Base-by-base conservation (phyloP, 805 yeast species). In the Candida palmyrensis region DNA sequence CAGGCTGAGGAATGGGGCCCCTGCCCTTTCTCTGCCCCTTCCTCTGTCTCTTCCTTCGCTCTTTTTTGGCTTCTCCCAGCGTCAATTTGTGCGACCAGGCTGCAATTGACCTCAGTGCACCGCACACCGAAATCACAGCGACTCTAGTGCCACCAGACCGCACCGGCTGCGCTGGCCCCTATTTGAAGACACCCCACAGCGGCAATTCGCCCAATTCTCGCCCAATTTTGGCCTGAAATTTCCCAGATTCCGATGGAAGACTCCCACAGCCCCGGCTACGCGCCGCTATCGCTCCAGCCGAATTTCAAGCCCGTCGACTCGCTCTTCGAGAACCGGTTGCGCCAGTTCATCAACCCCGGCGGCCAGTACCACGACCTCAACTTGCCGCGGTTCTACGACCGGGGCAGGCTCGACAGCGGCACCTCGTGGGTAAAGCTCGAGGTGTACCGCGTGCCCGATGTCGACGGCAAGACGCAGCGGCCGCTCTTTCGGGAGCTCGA, bases 321-420 rank as follows among this genome's bases (percentile, higher is more conserved):
- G 25, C 71, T 87, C 36, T 87, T 80, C 51, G 81, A 77, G 42
- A 71, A 75, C 47, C 68, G 96, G 29, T 62, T 88, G 40, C 69
- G 87, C 27, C 94, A 82, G 45, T 87, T 87, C 66, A 75, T 75
- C 28, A 81, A 76, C 44, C 47, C 49, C 12, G 79, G 77, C n/a
- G 97, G 97, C 19, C 79, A 79, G 42, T 90, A 82, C 62, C 54
- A 58, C 25, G 64, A 71, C 31, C 62, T 88, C 46, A 87, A 86
- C 55, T 63, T 90, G 23, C 95, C 97, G 9, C 80, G 79, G 46
- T 87, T 84, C 53, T 85, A 84, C 51, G 88, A 82, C 48, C 59
- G 62, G 33, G 75, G 64, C 10, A 59, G 92, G 9, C 58, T 72
- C 21, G 80, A 75, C 44, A 56, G 58, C 35, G 57, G 44, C 53